phyloP scores from a whole-genome alignment of 2,329 filamentous ascomycete species.

The Alternaria sp. region DNA sequence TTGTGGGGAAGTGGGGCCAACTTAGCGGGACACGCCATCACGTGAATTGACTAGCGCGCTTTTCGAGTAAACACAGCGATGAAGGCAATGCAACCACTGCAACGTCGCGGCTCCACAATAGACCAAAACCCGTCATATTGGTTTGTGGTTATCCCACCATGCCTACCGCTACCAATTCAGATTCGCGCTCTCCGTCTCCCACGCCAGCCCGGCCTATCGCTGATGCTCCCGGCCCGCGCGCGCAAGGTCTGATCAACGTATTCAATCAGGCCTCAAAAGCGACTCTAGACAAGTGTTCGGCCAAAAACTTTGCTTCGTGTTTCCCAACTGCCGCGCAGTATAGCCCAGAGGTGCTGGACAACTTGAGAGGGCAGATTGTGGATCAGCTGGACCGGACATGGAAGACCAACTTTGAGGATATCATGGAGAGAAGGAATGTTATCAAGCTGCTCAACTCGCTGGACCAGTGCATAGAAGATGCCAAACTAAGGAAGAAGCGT shows the following conservation, averaged over 20 bases:
- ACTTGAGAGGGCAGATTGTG: constrained; percentile 66
- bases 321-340: constrained; percentile 69
- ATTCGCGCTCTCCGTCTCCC: constrained; percentile 60
- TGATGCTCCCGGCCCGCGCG: constrained; percentile 66
- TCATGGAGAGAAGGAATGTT: constrained; percentile 65
- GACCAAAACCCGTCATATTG: not conserved
- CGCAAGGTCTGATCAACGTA: constrained; percentile 66
- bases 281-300: constrained; percentile 68
- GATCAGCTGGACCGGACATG: constrained; percentile 66
- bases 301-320: constrained; percentile 68
- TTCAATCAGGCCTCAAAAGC: constrained; percentile 67
- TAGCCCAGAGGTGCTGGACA: constrained; percentile 64
- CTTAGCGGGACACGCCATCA: constrained; percentile 20
- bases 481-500: constrained; percentile 60
- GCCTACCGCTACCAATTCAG: constrained; percentile 40
- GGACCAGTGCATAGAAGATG: constrained; percentile 67
- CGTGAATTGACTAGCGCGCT: constrained; percentile 26
- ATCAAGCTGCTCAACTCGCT: constrained; percentile 67
- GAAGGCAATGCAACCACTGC: not conserved
- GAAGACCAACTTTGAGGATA: constrained; percentile 67
- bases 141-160: constrained; percentile 25
- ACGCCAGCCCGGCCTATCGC: constrained; percentile 62
- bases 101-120: not conserved
- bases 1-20: constrained; percentile 14
- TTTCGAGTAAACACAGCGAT: constrained; percentile 26